Evolutionary conservation across 352 stramenopile genomes (phyloP).

Genomic region (Phytophthora sansomeana): DNA sequence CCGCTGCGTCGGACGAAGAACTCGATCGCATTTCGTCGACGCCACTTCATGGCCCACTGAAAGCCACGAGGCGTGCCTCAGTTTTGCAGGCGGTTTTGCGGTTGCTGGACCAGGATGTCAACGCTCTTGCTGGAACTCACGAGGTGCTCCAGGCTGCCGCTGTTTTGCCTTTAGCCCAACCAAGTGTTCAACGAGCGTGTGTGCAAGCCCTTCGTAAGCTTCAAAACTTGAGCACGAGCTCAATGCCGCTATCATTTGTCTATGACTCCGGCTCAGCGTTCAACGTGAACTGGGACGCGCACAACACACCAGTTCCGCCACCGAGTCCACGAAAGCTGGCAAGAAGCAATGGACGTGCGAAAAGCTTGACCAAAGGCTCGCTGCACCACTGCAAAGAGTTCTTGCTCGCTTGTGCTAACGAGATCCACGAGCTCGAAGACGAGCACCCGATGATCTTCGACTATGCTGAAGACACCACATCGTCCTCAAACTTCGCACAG

Average conservation of each 20-base stretch:
- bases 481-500: conserved; percentile 14
- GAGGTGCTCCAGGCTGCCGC: conserved; percentile 57
- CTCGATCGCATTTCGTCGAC: background rate
- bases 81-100: conserved; percentile 63
- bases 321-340: conserved; percentile 16
- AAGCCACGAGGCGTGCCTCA: conserved; percentile 47
- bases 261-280: conserved; percentile 14
- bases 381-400: conserved; percentile 73
- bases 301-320: conserved; percentile 6
- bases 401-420: conserved; percentile 77
- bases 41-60: conserved; percentile 18
- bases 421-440: conserved; percentile 84
- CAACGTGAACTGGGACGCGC: conserved; percentile 19
- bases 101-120: conserved; percentile 62
- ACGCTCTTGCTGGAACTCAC: conserved; percentile 54
- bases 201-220: conserved; percentile 51
- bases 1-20: conserved; percentile 1
- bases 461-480: conserved; percentile 67
- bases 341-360: conserved; percentile 46
- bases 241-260: conserved; percentile 22
- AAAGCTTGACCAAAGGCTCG: conserved; percentile 38
- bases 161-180: conserved; percentile 50
- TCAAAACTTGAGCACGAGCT: background rate
- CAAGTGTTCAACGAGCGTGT: conserved; percentile 47
- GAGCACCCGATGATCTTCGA: conserved; percentile 67